Evolutionary conservation across 257 asterid genomes (phyloP).

Genomic region (Sherardia arvensis): DNA sequence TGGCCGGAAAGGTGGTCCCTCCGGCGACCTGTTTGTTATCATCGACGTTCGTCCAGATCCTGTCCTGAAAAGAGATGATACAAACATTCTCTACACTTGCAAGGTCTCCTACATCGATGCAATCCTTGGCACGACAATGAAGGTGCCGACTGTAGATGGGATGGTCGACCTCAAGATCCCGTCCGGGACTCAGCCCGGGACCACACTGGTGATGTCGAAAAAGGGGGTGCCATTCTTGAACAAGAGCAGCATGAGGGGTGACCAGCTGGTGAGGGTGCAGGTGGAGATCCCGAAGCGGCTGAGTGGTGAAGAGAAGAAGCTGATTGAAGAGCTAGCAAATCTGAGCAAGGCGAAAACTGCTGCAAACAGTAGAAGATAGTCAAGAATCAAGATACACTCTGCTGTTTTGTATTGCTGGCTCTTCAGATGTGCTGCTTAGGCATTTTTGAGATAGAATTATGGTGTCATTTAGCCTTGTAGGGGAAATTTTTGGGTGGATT

Average conservation of each 20-base stretch:
- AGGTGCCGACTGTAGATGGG: slow-evolving; percentile 94
- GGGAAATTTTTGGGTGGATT: slow-evolving; percentile 12
- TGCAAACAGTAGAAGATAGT: slow-evolving; percentile 46
- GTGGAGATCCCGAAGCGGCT: slow-evolving; percentile 95
- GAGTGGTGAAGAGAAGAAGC: slow-evolving; percentile 85
- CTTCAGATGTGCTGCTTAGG: slow-evolving; percentile 14
- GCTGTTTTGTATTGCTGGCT: neutral
- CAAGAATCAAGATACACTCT: neutral
- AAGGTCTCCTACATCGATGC: slow-evolving; percentile 88
- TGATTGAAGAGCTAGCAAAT: slow-evolving; percentile 74
- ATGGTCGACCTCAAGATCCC: slow-evolving; percentile 82
- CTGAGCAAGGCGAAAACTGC: slow-evolving; percentile 69
- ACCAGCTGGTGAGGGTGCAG: slow-evolving; percentile 89
- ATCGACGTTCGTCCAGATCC: slow-evolving; percentile 76
- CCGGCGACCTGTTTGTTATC: slow-evolving; percentile 82
- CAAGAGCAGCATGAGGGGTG: slow-evolving; percentile 81
- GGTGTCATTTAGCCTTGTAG: neutral
- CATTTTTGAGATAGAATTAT: slow-evolving; percentile 9
- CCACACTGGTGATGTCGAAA: slow-evolving; percentile 86
- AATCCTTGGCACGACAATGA: slow-evolving; percentile 66
- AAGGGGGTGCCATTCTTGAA: slow-evolving; percentile 78
- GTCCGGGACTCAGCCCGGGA: slow-evolving; percentile 88
- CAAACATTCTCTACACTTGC: slow-evolving; percentile 76
- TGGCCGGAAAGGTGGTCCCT: slow-evolving; percentile 84
- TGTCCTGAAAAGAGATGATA: slow-evolving; percentile 71